Conservation (phyloP, 352 stramenopile species). For the Phytophthora ramorum region DNA sequence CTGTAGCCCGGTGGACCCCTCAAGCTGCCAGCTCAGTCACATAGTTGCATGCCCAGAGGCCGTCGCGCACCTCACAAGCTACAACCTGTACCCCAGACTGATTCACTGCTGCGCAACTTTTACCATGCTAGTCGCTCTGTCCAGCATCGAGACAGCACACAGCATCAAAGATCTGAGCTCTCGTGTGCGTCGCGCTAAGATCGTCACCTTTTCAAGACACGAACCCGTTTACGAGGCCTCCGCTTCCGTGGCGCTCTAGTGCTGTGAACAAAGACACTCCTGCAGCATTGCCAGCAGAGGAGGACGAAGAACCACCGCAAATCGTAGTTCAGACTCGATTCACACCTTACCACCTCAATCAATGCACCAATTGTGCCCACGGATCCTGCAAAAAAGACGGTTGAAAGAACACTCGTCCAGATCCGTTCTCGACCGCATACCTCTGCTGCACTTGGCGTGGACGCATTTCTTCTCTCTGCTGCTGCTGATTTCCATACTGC, state of each 20-base stretch:
- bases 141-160: conserved; percentile 49
- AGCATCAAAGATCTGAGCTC: conserved; percentile 46
- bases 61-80: conserved; percentile 37
- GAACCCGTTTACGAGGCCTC: conserved; percentile 32
- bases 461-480: conserved; percentile 25
- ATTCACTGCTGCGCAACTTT: conserved; percentile 56
- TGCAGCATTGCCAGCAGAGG: not conserved
- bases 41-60: conserved; percentile 53
- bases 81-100: conserved; percentile 48
- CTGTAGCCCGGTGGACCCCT: conserved; percentile 47
- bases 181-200: conserved; percentile 47
- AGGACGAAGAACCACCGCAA: not conserved
- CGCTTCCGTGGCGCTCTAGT: conserved; percentile 29
- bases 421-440: conserved; percentile 15
- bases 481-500: not conserved
- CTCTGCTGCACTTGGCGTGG: conserved; percentile 18
- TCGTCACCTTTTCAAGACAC: conserved; percentile 50
- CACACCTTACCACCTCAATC: not conserved
- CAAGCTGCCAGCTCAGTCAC: conserved; percentile 37
- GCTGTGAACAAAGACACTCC: not conserved
- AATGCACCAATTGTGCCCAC: conserved; percentile 40
- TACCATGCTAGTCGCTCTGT: conserved; percentile 45
- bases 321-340: conserved; percentile 13
- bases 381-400: conserved; percentile 75
- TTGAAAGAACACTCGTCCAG: conserved; percentile 71